Percentiles rank a stretch among this genome's conserved stretches.
Conservation (phyloP, 352 stramenopile genomes). For the Paralagenidium karlingii region DNA sequence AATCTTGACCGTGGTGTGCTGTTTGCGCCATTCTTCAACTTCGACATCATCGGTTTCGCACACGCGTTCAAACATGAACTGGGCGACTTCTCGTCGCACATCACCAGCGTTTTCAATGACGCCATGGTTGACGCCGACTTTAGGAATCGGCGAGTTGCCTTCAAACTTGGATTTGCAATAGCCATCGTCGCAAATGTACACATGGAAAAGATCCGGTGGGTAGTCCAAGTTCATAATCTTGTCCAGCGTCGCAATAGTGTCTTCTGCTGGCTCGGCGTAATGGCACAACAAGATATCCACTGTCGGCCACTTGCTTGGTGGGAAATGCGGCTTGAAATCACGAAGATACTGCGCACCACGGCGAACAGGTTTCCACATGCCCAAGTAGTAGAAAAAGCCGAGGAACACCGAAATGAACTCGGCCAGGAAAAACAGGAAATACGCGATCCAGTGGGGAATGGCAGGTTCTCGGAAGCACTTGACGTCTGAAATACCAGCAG, state of each 20-base stretch:
- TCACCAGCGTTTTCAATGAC: slow-evolving; percentile 64
- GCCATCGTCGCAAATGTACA: slow-evolving; percentile 68
- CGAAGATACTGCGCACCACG: slow-evolving; percentile 47
- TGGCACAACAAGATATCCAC: slow-evolving; percentile 70
- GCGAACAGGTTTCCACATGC: slow-evolving; percentile 70
- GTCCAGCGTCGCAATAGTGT: slow-evolving; percentile 61
- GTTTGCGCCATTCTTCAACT: slow-evolving; percentile 58
- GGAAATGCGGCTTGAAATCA: slow-evolving; percentile 61
- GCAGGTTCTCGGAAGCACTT: slow-evolving; percentile 47
- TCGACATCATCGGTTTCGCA: slow-evolving; percentile 54
- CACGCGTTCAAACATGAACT: slow-evolving; percentile 68
- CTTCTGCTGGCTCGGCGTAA: slow-evolving; percentile 61
- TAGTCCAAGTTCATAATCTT: slow-evolving; percentile 71
- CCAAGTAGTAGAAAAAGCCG: slow-evolving; percentile 57
- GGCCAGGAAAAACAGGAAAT: slow-evolving; percentile 57
- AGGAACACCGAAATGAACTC: slow-evolving; percentile 66
- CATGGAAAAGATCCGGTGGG: slow-evolving; percentile 47
- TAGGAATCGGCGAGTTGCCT: slow-evolving; percentile 21
- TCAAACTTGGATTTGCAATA: slow-evolving; percentile 65
- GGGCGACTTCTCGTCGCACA: slow-evolving; percentile 49
- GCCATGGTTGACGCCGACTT: slow-evolving; percentile 46
- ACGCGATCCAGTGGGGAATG: slow-evolving; percentile 51
- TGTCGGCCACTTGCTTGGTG: slow-evolving; percentile 53
- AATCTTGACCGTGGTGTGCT: slow-evolving; percentile 59
- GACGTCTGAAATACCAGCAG: slow-evolving; percentile 36